These are phyloP conservation scores for Kuraishia ogatae DNA, from an alignment of 805 yeast genomes.

Conservation along the genomic window DNA sequence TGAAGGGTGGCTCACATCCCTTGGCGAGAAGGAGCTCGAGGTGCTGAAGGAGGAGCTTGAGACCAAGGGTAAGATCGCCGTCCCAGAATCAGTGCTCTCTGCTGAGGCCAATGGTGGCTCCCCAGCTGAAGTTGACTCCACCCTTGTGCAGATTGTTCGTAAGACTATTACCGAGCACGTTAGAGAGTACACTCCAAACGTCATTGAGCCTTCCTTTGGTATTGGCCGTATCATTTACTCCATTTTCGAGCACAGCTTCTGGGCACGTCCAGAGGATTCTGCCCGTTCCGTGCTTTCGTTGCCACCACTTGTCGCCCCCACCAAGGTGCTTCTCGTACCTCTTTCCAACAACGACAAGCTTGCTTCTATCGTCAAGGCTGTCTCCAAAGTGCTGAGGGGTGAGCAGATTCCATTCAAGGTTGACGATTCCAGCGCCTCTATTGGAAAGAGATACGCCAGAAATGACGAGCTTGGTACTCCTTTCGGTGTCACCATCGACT, in stretches of 20 bases:
- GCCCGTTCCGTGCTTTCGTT: conserved; percentile 81
- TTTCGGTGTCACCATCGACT: conserved; percentile 95
- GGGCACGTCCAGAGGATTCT: conserved; percentile 87
- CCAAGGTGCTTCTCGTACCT: conserved; percentile 93
- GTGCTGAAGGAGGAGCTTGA: conserved; percentile 62
- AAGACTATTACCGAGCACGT: conserved; percentile 79
- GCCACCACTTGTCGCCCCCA: conserved; percentile 95
- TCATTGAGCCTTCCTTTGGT: conserved; percentile 98
- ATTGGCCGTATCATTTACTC: conserved; percentile 95
- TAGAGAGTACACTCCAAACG: conserved; percentile 94
- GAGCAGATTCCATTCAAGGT: conserved; percentile 89
- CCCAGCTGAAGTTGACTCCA: conserved; percentile 62
- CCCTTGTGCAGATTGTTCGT: conserved; percentile 68
- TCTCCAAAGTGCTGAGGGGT: conserved; percentile 63
- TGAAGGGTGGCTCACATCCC: conserved; percentile 64
- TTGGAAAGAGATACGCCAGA: conserved; percentile 97
- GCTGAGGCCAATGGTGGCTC: conserved; percentile 21
- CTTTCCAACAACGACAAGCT: conserved; percentile 77
- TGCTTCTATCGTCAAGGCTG: conserved; percentile 62
- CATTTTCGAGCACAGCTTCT: conserved; percentile 88
- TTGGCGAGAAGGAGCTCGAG: conserved; percentile 83
- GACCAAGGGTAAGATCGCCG: conserved; percentile 52
- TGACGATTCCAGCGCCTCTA: conserved; percentile 95
- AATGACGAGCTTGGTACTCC: conserved; percentile 99
- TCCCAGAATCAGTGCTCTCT: conserved; percentile 53